These are phyloP conservation scores for Cladosporium sphaerospermum DNA, from an alignment of 2,329 filamentous ascomycete genomes.

Conservation along the genomic window DNA sequence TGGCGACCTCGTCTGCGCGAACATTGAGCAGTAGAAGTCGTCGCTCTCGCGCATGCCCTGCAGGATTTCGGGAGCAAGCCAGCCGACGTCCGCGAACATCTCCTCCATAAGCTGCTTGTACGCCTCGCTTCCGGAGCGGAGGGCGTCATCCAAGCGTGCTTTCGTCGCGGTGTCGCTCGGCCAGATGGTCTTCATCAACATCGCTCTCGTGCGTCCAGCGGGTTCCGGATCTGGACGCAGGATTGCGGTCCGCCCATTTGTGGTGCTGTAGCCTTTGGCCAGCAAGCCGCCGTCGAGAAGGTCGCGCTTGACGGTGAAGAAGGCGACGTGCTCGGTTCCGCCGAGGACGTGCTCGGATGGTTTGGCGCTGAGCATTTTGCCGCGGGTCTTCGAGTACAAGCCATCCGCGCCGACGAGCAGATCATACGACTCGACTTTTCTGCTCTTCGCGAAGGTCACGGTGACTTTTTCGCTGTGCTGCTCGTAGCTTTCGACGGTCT, in stretches of 20 bases:
- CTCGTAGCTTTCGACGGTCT: slow-evolving; percentile 13
- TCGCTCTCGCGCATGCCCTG: slow-evolving; percentile 28
- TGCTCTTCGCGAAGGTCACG: slow-evolving; percentile 15
- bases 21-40: slow-evolving; percentile 23
- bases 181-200: slow-evolving; percentile 17
- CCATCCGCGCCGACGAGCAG: slow-evolving; percentile 24
- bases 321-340: slow-evolving; percentile 32
- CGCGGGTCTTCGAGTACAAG: slow-evolving; percentile 16
- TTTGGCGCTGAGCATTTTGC: slow-evolving; percentile 17
- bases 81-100: slow-evolving; percentile 22
- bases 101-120: slow-evolving; percentile 21
- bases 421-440: slow-evolving; percentile 16
- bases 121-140: slow-evolving; percentile 21
- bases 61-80: slow-evolving; percentile 33
- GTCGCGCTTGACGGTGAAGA: slow-evolving; percentile 36
- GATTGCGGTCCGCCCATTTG: slow-evolving; percentile 16
- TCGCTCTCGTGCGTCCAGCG: slow-evolving; percentile 14
- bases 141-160: slow-evolving; percentile 26
- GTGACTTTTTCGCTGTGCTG: slow-evolving; percentile 12
- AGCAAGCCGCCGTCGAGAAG: slow-evolving; percentile 17
- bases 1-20: slow-evolving; percentile 27
- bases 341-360: slow-evolving; percentile 20
- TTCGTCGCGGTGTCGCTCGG: slow-evolving; percentile 19
- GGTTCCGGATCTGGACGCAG: slow-evolving; percentile 22
- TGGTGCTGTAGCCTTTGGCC: slow-evolving; percentile 18